Base-by-base conservation (phyloP, 2,329 filamentous ascomycete species). In the Penicillium sp. region DNA sequence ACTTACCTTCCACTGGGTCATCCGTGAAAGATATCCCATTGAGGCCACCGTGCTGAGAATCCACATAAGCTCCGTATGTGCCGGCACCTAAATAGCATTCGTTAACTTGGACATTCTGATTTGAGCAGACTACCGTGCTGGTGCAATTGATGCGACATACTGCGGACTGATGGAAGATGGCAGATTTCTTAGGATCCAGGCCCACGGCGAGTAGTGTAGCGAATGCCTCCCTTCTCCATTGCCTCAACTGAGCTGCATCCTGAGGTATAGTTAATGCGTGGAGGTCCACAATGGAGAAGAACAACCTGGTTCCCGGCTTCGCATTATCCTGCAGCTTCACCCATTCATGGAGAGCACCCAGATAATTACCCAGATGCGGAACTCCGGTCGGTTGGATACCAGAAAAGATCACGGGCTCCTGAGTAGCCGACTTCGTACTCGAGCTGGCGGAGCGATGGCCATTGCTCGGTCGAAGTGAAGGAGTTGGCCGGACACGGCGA, bases 1-100 rank as follows among this genome's bases (percentile, higher is more conserved):
- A 52, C 65, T 57, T 65, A 89, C 89, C 83, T 98, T 98, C 91
- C 93, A 98, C 71, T 97, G 93, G 25, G 93, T 97, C 93, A 98
- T 98, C n/a, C 93, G 80, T 8, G 87, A 87, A n/a, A 98, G 75
- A 71, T 95, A 95, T 33, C 93, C 93, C 70, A 93, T 90, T 4
- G 88, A 92, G 23, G 93, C 88, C 45, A 88, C 87, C 58, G 91
- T 96, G 65, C 89, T 92, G 54, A 98, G 74, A 64, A 97, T 90
- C 93, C 93, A 98, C 88, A 95, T 95, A 55, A 98, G 78, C 70
- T 97, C 91, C 3, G 87, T 76, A 72, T 97, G 93, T 41, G 85
- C 84, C 15, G 83, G 77, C 2, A 91, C 84, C 82, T 88, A 56
- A 24, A 23, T 23, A 23, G 20, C 42, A 9, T 35, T 44, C 29